Evolutionary conservation across 208 protist species (phyloP).

Genomic region (Trypanosoma scelopori): DNA sequence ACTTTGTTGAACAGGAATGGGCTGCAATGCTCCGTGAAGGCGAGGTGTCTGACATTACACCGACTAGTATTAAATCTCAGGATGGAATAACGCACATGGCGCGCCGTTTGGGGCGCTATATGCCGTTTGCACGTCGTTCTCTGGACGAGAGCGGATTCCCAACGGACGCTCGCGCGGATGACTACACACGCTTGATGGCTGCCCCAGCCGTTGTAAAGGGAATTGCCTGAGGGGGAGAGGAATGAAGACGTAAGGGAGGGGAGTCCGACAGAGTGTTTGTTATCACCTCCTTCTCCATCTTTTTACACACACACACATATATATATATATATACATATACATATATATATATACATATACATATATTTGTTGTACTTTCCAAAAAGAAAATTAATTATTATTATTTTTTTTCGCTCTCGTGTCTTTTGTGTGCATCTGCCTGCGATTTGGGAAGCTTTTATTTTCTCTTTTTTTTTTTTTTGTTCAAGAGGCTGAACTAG

Average conservation of each 20-base stretch:
- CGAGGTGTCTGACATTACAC: constrained; percentile 1
- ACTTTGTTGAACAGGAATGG: constrained; percentile 50
- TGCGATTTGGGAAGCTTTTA: constrained; percentile 1
- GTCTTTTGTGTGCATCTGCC: background rate
- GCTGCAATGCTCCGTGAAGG: constrained; percentile 19
- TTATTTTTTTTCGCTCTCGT: constrained; percentile 12
- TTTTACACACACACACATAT: too few species aligned
- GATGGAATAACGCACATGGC: constrained; percentile 41
- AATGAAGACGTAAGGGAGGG: background rate
- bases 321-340: too few species aligned
- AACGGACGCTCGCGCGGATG: constrained; percentile 72
- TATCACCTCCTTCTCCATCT: too few species aligned
- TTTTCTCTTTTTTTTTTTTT: background rate
- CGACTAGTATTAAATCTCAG: background rate
- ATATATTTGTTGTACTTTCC: too few species aligned
- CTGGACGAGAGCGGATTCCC: constrained; percentile 71
- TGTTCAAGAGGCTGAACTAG: background rate
- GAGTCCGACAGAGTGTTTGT: background rate
- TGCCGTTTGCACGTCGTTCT: constrained; percentile 63
- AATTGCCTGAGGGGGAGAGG: background rate
- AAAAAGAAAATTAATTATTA: too few species aligned
- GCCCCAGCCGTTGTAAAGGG: constrained; percentile 24
- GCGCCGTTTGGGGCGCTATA: constrained; percentile 47
- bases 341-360: too few species aligned
- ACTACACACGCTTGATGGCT: constrained; percentile 85